A percentile compares a stretch with the other conserved stretches of the same genome.
Conservation (phyloP, 179 eudicot species). For the Dionaea muscipula region DNA sequence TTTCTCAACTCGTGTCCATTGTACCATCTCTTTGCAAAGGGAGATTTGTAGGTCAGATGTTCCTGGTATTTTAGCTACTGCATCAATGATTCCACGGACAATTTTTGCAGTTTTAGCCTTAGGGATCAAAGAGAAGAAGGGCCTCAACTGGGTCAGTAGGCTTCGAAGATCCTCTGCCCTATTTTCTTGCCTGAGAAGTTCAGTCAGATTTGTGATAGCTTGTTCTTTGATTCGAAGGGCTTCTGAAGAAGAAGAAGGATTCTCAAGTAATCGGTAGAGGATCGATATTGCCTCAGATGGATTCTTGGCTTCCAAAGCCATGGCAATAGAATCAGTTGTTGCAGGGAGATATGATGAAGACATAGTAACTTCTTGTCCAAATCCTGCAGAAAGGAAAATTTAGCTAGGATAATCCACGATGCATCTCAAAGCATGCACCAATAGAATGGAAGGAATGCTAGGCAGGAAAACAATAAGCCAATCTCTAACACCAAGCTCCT, state of each 20-base stretch:
- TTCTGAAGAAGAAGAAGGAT: too few species aligned
- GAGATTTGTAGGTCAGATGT: conserved; percentile 74
- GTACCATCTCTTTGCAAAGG: conserved; percentile 80
- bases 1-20: conserved; percentile 73
- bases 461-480: too few species aligned
- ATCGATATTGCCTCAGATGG: too few species aligned
- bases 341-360: conserved; percentile 53
- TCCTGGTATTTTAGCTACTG: conserved; percentile 71
- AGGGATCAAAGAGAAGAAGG: conserved; percentile 69
- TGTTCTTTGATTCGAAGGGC: conserved; percentile 79
- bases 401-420: too few species aligned
- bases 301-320: conserved; percentile 54
- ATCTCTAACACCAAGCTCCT: too few species aligned
- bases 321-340: conserved; percentile 57
- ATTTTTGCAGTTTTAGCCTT: conserved; percentile 92
- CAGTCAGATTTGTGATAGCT: conserved; percentile 51
- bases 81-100: conserved; percentile 67
- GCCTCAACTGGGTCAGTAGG: conserved; percentile 61
- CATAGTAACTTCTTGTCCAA: conserved; percentile 25
- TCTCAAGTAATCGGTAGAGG: conserved; percentile 54
- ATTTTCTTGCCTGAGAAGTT: conserved; percentile 55
- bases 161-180: conserved; percentile 59
- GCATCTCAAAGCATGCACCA: too few species aligned
- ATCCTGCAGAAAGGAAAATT: too few species aligned
- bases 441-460: too few species aligned